Conservation (phyloP, 2,329 filamentous ascomycete genomes). For the Colletotrichum aenigma region DNA sequence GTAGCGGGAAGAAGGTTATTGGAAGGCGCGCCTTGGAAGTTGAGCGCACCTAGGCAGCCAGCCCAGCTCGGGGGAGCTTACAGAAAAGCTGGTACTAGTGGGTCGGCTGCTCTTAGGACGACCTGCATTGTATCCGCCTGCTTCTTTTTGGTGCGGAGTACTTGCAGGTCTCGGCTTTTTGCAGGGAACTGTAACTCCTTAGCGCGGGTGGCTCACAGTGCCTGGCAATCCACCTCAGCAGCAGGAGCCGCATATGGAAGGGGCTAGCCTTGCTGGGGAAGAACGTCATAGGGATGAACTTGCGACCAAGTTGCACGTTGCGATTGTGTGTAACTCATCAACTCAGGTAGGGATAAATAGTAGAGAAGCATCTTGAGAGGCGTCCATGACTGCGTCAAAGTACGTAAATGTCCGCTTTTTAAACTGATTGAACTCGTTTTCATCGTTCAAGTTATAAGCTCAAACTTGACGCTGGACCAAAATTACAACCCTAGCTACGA, state of each 20-base stretch:
- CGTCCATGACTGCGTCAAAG: background rate
- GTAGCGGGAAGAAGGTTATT: conserved; percentile 3
- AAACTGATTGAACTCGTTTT: background rate
- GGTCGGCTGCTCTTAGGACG: background rate
- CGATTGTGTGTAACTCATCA: background rate
- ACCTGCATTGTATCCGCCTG: background rate
- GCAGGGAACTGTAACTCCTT: background rate
- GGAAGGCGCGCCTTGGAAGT: conserved; percentile 1
- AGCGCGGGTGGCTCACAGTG: background rate
- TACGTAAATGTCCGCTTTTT: background rate
- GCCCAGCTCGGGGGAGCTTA: conserved; percentile 5
- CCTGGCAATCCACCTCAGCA: background rate
- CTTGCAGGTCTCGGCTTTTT: background rate
- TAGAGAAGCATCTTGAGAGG: background rate
- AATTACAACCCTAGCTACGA: background rate
- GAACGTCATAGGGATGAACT: conserved; percentile 5
- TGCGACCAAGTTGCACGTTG: background rate
- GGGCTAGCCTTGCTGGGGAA: background rate
- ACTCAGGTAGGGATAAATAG: background rate
- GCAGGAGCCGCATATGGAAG: background rate
- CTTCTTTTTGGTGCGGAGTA: background rate
- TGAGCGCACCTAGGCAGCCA: background rate
- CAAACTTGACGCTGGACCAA: background rate
- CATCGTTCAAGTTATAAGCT: background rate
- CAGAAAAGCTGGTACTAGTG: conserved; percentile 10